Base-by-base conservation (phyloP, 225 moss, liverwort and hornwort species). In the Antitrichia curtipendula region DNA sequence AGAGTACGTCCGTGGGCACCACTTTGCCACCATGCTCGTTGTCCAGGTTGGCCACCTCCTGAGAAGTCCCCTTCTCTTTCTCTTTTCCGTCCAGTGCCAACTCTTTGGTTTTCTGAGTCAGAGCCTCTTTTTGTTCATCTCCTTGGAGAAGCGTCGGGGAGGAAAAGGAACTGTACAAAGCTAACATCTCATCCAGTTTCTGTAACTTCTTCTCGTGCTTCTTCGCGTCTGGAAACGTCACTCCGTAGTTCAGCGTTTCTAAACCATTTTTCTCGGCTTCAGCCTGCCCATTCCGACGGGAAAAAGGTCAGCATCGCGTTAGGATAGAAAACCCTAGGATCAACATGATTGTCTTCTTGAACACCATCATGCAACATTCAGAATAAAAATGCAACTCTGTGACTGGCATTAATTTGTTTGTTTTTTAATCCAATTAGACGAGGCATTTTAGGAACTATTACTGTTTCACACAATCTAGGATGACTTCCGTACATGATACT, bases 221-320 rank as follows among this genome's bases (percentile, higher is more conserved):
- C 38, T 80, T 76, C 13, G 86, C 88, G 34, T 94, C 91, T 38
- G 93, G 90, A 58, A 99, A 95, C 24, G 96, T 99, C 50, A 99
- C 92, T 85, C 99, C 99, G 53, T 97, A 99, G 79, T 95, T 99
- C 40, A 99, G 87, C 2, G 88, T 93, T 60, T 92, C 89, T 19
- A 88, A 7, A 16, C 29, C 70, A 57, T 58, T 65, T 10, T 89
- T 49, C 69, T 83, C 88, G 3, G 15, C 66, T 63, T 91, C 75
- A 49, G 10, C 80, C 84, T 91, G 87, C n/a, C n/a, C n/a, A n/a
- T n/a, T n/a, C n/a, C n/a, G n/a, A n/a, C n/a, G n/a, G n/a, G n/a
- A n/a, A n/a, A n/a, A n/a, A n/a, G n/a, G n/a, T n/a, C n/a, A n/a
- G n/a, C n/a, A n/a, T n/a, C n/a, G n/a, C n/a, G n/a, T n/a, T n/a